Conservation (phyloP, 805 yeast genomes). For the Candida pseudoglaebosa region DNA sequence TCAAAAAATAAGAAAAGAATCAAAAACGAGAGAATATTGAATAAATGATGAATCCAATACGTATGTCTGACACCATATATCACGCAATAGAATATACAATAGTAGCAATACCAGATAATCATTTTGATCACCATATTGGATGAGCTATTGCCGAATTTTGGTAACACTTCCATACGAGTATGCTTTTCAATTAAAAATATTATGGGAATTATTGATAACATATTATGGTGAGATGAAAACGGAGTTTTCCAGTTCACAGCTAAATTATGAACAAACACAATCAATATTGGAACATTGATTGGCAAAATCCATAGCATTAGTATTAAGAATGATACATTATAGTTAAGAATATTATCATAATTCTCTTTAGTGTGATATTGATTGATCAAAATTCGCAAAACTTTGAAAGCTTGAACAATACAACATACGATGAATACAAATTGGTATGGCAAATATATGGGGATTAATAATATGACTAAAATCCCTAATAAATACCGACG, state of each 20-base stretch:
- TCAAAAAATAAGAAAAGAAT: conserved; percentile 20
- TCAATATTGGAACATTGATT: conserved; percentile 68
- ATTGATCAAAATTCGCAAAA: conserved; percentile 30
- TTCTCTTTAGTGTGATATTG: not conserved
- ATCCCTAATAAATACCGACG: conserved; percentile 12
- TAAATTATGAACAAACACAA: conserved; percentile 80
- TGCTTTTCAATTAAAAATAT: conserved; percentile 55
- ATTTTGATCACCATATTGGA: conserved; percentile 11
- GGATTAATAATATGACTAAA: conserved; percentile 31
- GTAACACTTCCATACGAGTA: conserved; percentile 45
- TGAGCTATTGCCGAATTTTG: conserved; percentile 22
- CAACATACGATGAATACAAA: conserved; percentile 64
- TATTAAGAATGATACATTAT: conserved; percentile 57
- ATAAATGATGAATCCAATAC: conserved; percentile 78
- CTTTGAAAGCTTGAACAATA: conserved; percentile 53
- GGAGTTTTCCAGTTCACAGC: conserved; percentile 78
- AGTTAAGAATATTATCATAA: conserved; percentile 43
- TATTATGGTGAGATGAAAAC: conserved; percentile 81
- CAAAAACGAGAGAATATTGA: conserved; percentile 62
- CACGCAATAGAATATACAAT: conserved; percentile 57
- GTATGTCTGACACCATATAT: conserved; percentile 77
- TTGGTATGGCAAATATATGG: conserved; percentile 75
- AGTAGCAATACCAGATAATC: conserved; percentile 20
- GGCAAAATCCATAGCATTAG: conserved; percentile 78
- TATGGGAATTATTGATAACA: conserved; percentile 72